A percentile compares a stretch with the other conserved stretches of the same genome.
phyloP scores from a whole-genome alignment of 2,329 filamentous ascomycete genomes.

The Dactylellina sp. region DNA sequence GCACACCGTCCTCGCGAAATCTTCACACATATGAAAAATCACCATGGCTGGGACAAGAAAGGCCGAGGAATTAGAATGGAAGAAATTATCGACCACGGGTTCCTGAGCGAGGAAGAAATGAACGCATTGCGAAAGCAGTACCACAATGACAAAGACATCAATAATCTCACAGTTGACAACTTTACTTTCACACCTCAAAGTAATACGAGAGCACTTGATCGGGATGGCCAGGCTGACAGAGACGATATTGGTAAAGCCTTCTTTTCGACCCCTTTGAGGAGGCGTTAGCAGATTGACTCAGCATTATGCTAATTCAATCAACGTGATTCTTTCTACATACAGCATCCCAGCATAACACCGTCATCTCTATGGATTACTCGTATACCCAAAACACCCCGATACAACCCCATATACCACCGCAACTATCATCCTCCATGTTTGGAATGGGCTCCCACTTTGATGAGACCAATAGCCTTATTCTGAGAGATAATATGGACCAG shows the following conservation, averaged over 20 bases:
- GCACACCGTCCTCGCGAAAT: conserved; percentile 50
- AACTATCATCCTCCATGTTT: conserved; percentile 52
- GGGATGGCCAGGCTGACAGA: conserved; percentile 27
- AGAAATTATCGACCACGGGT: conserved; percentile 41
- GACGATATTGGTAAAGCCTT: conserved; percentile 46
- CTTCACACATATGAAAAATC: conserved; percentile 38
- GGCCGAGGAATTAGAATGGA: conserved; percentile 14
- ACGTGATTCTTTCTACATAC: neutral
- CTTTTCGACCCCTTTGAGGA: conserved; percentile 5
- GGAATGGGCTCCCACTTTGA: conserved; percentile 41
- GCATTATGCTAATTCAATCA: conserved; percentile 28
- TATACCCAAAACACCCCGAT: conserved; percentile 35
- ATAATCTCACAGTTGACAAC: conserved; percentile 10
- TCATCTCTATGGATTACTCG: conserved; percentile 46
- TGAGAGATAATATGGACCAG: conserved; percentile 44
- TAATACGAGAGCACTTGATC: conserved; percentile 18
- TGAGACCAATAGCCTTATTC: conserved; percentile 36
- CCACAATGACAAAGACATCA: neutral
- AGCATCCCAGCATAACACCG: conserved; percentile 43
- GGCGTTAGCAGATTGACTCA: conserved; percentile 9
- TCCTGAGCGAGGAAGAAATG: conserved; percentile 34
- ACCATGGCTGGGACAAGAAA: conserved; percentile 14
- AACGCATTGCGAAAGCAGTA: conserved; percentile 27
- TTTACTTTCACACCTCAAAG: conserved; percentile 9
- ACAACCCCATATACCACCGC: conserved; percentile 25